Conservation (phyloP, 768 basidiomycete genomes). For the Clitopilus hobsonii region DNA sequence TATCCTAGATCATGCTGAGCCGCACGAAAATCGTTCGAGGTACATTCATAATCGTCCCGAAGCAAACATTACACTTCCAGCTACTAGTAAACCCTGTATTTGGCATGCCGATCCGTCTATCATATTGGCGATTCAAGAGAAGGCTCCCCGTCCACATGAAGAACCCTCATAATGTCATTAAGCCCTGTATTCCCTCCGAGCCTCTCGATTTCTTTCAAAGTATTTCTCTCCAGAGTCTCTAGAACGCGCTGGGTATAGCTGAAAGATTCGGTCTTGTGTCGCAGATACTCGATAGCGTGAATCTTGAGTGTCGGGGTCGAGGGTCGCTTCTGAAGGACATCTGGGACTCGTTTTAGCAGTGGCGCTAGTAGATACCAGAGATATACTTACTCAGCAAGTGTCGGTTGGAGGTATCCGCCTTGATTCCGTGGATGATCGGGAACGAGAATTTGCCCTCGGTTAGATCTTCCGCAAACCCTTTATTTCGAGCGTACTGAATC, state of each 20-base stretch:
- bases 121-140: too few relatives aligned
- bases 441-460: conserved; percentile 88
- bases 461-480: conserved; percentile 77
- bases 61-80: too few relatives aligned
- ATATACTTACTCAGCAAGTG: conserved; percentile 66
- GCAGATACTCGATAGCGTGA: conserved; percentile 62
- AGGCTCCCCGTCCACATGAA: too few relatives aligned
- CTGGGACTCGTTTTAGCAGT: neutral
- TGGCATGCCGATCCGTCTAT: too few relatives aligned
- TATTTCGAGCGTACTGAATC: conserved; percentile 52
- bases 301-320: conserved; percentile 42
- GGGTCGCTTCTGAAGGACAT: neutral
- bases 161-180: too few relatives aligned
- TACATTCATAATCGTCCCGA: too few relatives aligned
- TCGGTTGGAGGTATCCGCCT: conserved; percentile 54
- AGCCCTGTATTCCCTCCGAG: conserved; percentile 77
- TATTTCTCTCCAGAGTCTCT: conserved; percentile 46
- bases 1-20: too few relatives aligned
- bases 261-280: conserved; percentile 61
- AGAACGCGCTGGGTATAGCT: conserved; percentile 66
- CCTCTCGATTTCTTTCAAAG: conserved; percentile 47
- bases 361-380: too few relatives aligned
- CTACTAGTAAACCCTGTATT: too few relatives aligned
- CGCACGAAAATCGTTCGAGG: too few relatives aligned
- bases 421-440: conserved; percentile 72